Conservation (phyloP, 2,329 filamentous ascomycete species). For the Acrocalymma vagum region DNA sequence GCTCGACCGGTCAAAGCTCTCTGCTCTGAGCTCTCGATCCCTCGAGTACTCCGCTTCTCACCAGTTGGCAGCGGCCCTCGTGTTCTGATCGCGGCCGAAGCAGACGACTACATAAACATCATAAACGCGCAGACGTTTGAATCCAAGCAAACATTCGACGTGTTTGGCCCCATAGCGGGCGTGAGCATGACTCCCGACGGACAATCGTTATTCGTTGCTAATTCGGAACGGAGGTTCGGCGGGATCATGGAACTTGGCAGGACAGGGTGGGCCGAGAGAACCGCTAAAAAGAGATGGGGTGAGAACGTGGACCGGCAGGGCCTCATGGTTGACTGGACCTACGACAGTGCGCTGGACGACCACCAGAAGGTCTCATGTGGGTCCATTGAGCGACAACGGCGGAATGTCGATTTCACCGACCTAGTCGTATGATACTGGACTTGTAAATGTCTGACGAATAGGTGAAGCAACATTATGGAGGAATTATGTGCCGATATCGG, state of each 20-base stretch:
- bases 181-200: slow-evolving; percentile 73
- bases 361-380: slow-evolving; percentile 18
- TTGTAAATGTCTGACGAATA: slow-evolving; percentile 35
- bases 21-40: slow-evolving; percentile 72
- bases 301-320: slow-evolving; percentile 11
- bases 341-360: slow-evolving; percentile 26
- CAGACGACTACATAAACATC: slow-evolving; percentile 76
- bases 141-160: slow-evolving; percentile 73
- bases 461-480: slow-evolving; percentile 3
- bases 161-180: slow-evolving; percentile 80
- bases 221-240: slow-evolving; percentile 71
- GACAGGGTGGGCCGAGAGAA: slow-evolving; percentile 33
- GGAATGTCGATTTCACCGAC: slow-evolving; percentile 33
- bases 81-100: slow-evolving; percentile 76
- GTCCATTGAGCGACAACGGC: slow-evolving; percentile 24
- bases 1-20: slow-evolving; percentile 63
- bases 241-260: slow-evolving; percentile 72
- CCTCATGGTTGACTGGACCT: slow-evolving; percentile 30
- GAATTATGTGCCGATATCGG: slow-evolving; percentile 8
- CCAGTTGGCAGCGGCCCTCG: slow-evolving; percentile 72
- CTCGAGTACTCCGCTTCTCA: slow-evolving; percentile 75
- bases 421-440: slow-evolving; percentile 34
- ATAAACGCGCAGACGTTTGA: slow-evolving; percentile 72
- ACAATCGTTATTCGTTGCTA: slow-evolving; percentile 72
- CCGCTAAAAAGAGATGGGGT: slow-evolving; percentile 9